Conservation (phyloP, 805 yeast species). For the Metschnikowia amazonensis region DNA sequence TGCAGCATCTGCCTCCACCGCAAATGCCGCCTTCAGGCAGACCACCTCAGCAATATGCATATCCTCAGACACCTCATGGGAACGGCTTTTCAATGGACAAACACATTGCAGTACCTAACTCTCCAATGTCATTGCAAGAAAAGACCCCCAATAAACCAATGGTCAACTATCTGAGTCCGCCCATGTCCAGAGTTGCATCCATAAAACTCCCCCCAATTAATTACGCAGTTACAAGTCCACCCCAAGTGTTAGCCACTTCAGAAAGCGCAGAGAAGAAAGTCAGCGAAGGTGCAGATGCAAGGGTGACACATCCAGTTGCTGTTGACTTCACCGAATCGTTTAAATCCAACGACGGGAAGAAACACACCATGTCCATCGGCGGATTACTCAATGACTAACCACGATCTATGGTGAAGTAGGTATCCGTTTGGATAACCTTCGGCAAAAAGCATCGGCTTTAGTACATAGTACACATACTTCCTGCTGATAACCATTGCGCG, state of each 20-base stretch:
- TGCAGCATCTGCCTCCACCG: constrained; percentile 3
- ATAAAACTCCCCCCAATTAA: constrained; percentile 3
- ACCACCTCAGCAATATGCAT: constrained; percentile 3
- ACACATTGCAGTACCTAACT: not conserved
- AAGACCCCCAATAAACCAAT: not conserved
- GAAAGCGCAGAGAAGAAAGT: not conserved
- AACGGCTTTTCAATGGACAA: not conserved
- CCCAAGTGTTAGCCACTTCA: not conserved
- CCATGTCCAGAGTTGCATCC: not conserved
- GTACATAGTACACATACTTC: not conserved
- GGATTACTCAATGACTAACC: constrained; percentile 33
- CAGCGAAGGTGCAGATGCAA: not conserved
- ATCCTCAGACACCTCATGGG: not conserved
- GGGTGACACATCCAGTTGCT: constrained; percentile 12
- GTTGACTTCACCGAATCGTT: constrained; percentile 20
- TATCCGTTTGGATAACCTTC: not conserved
- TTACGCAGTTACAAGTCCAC: not conserved
- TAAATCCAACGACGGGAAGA: constrained; percentile 12
- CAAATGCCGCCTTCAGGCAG: not conserved
- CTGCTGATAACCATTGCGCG: not conserved
- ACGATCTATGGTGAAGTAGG: not conserved
- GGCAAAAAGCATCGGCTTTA: not conserved
- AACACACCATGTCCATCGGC: constrained; percentile 34
- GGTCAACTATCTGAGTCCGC: not conserved
- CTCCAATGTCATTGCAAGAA: not conserved